Base-by-base conservation (phyloP, 805 yeast genomes). In the Pichia rugopelliculosa region DNA sequence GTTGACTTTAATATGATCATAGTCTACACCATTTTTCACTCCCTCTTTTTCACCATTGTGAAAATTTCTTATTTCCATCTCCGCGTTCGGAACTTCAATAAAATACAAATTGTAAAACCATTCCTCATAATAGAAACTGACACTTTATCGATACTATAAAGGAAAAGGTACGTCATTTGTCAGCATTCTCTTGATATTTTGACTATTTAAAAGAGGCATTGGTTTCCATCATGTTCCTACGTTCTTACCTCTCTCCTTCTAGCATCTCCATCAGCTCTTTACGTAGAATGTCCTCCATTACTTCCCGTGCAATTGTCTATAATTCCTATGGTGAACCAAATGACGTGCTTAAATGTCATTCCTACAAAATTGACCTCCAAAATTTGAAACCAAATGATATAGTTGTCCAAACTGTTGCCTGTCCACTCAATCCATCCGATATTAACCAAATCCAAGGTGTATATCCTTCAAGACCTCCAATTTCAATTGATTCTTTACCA, bases 391-490 rank as follows among this genome's bases (percentile, higher is more conserved):
- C 79, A 33, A 63, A 73, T 51, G 69, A 82, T 45, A 70, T 87
- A 13, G 67, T 87, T n/a, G 62, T 87, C 47, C 75, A 81, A 57
- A 67, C 88, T 1, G 60, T 89, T 36, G 96, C 95, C 0, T 77
- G 85, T 52, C 96, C 97, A 1, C 74, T 90, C 53, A 90, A 90
- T 60, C 97, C 97, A 0, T 84, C 96, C 0, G 98, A 90, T 61
- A 71, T 87, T 60, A 84, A 84, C 59, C 96, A 89, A 64, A 71
- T 82, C 37, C 87, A 82, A 61, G 97, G 96, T 20, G 87, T 82
- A 0, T 90, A 90, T 56, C 95, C 96, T 1, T 76, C 88, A 11
- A 76, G 73, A 48, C 95, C 96, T 0, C 78, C 72, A 38, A 72
- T 80, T 48, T 71, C 75, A 23, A 58, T 63, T 6, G 79, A 66